phyloP scores from a whole-genome alignment of 1,284 basidiomycete genomes.

The Peniophora sp. region DNA sequence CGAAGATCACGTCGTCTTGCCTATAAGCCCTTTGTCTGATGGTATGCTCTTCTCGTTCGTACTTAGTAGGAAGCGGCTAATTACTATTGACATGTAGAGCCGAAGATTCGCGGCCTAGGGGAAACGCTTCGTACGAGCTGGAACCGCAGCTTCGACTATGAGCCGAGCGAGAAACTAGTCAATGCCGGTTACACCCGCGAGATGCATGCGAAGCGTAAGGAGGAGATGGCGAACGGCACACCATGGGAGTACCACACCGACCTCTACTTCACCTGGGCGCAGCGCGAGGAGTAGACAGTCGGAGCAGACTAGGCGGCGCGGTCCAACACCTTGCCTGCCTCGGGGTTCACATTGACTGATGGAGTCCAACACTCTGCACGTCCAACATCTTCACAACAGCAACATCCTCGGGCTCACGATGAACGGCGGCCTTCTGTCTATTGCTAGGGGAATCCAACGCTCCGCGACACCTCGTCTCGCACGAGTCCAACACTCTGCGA shows the following conservation, averaged over 20 bases:
- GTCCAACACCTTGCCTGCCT: no score
- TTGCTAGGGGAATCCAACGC: no score
- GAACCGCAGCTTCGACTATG: neutral
- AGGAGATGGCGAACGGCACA: neutral
- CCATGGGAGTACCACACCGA: neutral
- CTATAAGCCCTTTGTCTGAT: neutral
- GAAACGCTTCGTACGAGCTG: neutral
- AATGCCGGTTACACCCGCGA: neutral
- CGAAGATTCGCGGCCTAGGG: neutral
- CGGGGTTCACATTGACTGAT: no score
- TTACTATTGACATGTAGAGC: neutral
- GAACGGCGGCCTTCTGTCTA: no score
- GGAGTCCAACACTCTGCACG: no score
- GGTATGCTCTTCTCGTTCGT: neutral
- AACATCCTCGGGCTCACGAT: no score
- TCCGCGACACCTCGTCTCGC: no score
- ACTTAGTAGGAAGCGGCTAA: no score
- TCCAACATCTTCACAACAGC: no score
- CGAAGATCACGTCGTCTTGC: conserved; percentile 1
- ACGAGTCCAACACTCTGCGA: no score
- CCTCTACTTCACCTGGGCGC: neutral
- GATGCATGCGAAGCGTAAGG: neutral
- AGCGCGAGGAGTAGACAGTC: neutral
- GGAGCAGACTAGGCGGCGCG: no score
- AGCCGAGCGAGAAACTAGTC: neutral